Percentiles rank a stretch among this genome's conserved stretches.
These are phyloP conservation scores for Clitopilus passeckerianus DNA, from an alignment of 768 basidiomycete species.

Conservation along the genomic window DNA sequence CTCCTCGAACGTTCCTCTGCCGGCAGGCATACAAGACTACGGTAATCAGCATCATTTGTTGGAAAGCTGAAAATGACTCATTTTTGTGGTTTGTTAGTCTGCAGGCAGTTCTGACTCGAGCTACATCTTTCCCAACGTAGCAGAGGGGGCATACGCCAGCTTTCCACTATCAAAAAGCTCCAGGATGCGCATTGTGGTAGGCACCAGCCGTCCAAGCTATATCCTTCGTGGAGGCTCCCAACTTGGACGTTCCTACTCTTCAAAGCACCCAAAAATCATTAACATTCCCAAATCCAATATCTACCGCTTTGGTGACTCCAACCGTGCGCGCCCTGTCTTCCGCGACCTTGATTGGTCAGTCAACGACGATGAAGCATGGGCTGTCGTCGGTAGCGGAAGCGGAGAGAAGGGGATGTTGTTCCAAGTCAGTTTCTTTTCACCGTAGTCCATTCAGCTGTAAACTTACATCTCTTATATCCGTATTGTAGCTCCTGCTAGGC, in stretches of 20 bases:
- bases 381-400: constrained; percentile 61
- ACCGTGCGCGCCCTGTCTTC: constrained; percentile 42
- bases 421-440: constrained; percentile 39
- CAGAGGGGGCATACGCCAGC: too few relatives aligned
- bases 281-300: constrained; percentile 45
- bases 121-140: too few relatives aligned
- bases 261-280: constrained; percentile 10
- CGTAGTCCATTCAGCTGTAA: background rate
- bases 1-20: too few relatives aligned
- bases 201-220: too few relatives aligned
- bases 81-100: too few relatives aligned
- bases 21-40: too few relatives aligned
- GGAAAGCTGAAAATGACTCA: too few relatives aligned
- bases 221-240: background rate
- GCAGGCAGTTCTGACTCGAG: too few relatives aligned
- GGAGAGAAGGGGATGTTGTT: constrained; percentile 60
- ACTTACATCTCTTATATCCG: background rate
- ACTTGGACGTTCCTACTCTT: background rate
- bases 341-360: constrained; percentile 55
- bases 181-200: too few relatives aligned
- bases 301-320: constrained; percentile 56
- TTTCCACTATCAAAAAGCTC: too few relatives aligned
- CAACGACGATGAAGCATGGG: constrained; percentile 66
- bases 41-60: too few relatives aligned
- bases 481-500: constrained; percentile 56